Base-by-base conservation (phyloP, 1,139 yeast species). In the Tardiomyces depauwii region DNA sequence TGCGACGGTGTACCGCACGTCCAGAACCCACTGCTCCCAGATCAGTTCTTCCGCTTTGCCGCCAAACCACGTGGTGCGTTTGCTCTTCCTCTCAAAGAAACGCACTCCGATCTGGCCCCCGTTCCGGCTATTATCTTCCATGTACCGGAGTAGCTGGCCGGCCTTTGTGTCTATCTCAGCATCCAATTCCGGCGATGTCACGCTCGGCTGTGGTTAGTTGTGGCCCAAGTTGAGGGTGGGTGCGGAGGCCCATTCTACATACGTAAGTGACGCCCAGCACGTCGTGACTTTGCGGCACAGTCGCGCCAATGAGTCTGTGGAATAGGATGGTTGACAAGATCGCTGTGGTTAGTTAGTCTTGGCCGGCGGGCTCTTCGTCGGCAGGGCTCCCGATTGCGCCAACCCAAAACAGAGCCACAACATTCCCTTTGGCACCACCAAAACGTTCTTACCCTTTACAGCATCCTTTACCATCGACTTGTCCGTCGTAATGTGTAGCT, bases 311-410 rank as follows among this genome's bases (percentile, higher is more conserved):
- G 30, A 82, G 66, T 42, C 94, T 65, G 49, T 80, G 78, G 60
- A 84, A 84, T 61, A 84, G 76, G 25, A 84, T 76, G 1, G 85
- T 68, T 70, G 84, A 79, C 49, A 82, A 61, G 36, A 82, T 62
- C 2, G 87, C 91, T 65, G 68, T 12, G 4, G 36, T 30, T 10
- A 30, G 36, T 30, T 21, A n/a, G 30, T 9, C 30, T 27, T 9
- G 12, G 30, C 9, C 12, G 11, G 11, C 30, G 9, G 11, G 9
- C 30, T 27, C 30, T 27, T 27, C 30, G 30, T 27, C 30, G 9
- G 9, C 11, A 27, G 9, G 30, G 11, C 30, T 27, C 9, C 30
- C 12, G 12, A 12, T 27, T 27, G 30, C 11, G 30, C 30, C 30
- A 9, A 9, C 11, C 30, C 30, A 27, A 27, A 10, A 27, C 30